phyloP scores from a whole-genome alignment of 176 grass and related monocot genomes.

The Carex littledalei region DNA sequence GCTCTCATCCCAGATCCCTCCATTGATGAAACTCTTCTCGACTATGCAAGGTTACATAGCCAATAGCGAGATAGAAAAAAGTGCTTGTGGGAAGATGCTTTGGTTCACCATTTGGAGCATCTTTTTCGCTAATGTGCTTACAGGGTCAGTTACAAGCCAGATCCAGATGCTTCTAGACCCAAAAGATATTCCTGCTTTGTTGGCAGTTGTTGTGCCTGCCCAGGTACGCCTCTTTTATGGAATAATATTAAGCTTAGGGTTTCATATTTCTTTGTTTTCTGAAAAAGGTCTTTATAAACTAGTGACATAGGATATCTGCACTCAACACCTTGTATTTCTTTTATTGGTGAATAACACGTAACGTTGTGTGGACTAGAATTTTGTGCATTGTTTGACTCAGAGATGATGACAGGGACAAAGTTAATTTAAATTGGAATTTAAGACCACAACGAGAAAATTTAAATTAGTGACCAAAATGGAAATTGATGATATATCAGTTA shows the following conservation, averaged over 20 bases:
- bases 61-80: slow-evolving; percentile 75
- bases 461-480: no score
- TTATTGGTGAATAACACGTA: neutral
- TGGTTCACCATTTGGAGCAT: slow-evolving; percentile 84
- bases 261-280: neutral
- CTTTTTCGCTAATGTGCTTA: slow-evolving; percentile 92
- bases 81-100: slow-evolving; percentile 95
- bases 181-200: slow-evolving; percentile 63
- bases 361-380: neutral
- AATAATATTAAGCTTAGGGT: neutral
- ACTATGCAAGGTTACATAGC: slow-evolving; percentile 90
- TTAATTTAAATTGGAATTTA: no score
- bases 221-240: slow-evolving; percentile 37
- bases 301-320: neutral
- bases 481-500: no score
- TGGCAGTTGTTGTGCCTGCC: slow-evolving; percentile 80
- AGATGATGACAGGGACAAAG: neutral
- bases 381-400: neutral
- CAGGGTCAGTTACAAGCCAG: slow-evolving; percentile 47
- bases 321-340: neutral
- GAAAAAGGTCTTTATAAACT: neutral
- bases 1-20: slow-evolving; percentile 67
- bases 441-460: no score
- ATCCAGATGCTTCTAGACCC: slow-evolving; percentile 55
- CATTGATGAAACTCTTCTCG: slow-evolving; percentile 84